Conservation (phyloP, 2,329 filamentous ascomycete species). For the Cercospora zeae-maydis region DNA sequence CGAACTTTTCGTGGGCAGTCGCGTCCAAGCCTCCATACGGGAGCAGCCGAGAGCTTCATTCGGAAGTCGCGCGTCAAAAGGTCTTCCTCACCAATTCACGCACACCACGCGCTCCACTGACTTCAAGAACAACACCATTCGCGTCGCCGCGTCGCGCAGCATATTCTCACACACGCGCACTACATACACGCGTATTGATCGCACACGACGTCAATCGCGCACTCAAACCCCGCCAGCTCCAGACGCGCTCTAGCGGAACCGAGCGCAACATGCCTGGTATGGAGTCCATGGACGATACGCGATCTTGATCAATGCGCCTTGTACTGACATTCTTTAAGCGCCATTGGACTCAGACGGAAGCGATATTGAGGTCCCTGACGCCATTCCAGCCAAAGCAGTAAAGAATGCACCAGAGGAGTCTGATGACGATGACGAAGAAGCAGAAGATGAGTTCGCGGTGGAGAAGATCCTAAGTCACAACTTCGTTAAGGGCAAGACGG, state of each 20-base stretch:
- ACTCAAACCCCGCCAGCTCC: neutral
- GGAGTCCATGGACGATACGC: neutral
- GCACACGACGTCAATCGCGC: neutral
- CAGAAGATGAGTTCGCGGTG: conserved; percentile 63
- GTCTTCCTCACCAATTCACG: neutral
- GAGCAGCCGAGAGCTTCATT: conserved; percentile 6
- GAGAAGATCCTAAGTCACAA: conserved; percentile 68
- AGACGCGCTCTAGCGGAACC: neutral
- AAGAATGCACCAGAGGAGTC: conserved; percentile 34
- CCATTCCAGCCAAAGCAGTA: conserved; percentile 29
- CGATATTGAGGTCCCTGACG: conserved; percentile 32
- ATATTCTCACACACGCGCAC: neutral
- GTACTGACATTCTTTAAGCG: conserved; percentile 28
- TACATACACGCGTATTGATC: neutral
- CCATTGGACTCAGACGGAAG: conserved; percentile 38
- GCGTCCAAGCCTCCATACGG: neutral
- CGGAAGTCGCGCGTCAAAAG: neutral
- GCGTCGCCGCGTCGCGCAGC: neutral
- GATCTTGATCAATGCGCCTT: neutral
- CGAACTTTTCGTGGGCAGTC: conserved; percentile 13
- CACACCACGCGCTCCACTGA: neutral
- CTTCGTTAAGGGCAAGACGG: conserved; percentile 53
- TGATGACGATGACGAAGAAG: conserved; percentile 42
- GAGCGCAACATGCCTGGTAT: conserved; percentile 3
- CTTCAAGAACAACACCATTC: neutral